phyloP scores from a whole-genome alignment of 2,329 filamentous ascomycete species.

The Corniculantispora saksenae region DNA sequence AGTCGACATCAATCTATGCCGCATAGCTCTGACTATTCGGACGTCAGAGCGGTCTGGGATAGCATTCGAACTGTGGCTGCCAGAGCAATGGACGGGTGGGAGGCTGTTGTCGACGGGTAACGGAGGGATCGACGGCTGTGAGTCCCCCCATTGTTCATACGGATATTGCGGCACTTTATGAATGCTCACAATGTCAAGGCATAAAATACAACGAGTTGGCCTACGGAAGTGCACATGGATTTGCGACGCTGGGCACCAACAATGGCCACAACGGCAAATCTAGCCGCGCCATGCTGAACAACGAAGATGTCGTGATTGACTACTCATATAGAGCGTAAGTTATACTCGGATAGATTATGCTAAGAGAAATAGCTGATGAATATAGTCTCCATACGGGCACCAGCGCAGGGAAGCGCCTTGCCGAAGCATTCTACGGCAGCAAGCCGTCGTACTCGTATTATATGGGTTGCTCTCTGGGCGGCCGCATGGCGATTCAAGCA shows the following conservation, averaged over 20 bases:
- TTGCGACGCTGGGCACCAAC: slow-evolving; percentile 51
- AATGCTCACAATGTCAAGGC: slow-evolving; percentile 21
- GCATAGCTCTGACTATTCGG: slow-evolving; percentile 25
- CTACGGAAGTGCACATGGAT: slow-evolving; percentile 45
- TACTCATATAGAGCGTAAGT: slow-evolving; percentile 36
- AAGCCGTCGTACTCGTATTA: slow-evolving; percentile 50
- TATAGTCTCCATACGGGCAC: slow-evolving; percentile 47
- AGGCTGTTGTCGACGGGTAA: slow-evolving; percentile 51
- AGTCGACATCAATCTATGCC: slow-evolving; percentile 25
- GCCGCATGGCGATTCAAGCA: slow-evolving; percentile 57
- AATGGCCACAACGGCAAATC: slow-evolving; percentile 51
- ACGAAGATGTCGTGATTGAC: slow-evolving; percentile 38
- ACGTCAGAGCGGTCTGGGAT: slow-evolving; percentile 43
- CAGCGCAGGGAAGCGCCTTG: slow-evolving; percentile 48
- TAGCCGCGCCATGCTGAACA: slow-evolving; percentile 33
- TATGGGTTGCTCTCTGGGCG: slow-evolving; percentile 60
- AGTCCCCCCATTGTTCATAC: slow-evolving; percentile 1
- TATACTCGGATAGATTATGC: too few relatives aligned
- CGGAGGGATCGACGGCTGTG: slow-evolving; percentile 49
- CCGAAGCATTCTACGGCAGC: slow-evolving; percentile 47
- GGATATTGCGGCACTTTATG: too few relatives aligned
- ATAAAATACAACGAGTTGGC: slow-evolving; percentile 50
- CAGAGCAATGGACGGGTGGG: slow-evolving; percentile 42
- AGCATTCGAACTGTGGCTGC: slow-evolving; percentile 50
- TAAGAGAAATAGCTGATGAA: neutral